Conservation (phyloP, 345 rosid genomes). For the Kandelia obovata region DNA sequence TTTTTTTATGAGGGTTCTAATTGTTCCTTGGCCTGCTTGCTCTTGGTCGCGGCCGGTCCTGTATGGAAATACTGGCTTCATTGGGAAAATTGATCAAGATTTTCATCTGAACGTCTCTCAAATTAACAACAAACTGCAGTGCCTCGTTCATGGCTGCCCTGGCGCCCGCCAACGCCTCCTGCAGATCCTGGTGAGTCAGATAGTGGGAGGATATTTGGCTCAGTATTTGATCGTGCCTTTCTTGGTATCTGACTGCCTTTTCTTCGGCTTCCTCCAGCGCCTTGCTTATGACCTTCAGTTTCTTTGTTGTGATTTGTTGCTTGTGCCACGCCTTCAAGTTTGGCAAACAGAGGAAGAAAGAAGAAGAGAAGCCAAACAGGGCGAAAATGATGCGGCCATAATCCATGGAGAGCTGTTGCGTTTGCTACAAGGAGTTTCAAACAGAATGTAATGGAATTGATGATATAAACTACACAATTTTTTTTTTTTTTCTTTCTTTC, state of each 20-base stretch:
- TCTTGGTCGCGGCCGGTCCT: background rate
- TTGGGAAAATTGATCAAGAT: slow-evolving; percentile 37
- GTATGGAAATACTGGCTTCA: slow-evolving; percentile 15
- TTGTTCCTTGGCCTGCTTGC: background rate
- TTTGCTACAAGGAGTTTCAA: no score
- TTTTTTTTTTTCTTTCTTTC: background rate
- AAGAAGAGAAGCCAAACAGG: slow-evolving; percentile 45
- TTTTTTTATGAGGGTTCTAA: background rate
- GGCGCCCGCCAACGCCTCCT: slow-evolving; percentile 43
- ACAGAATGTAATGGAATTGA: background rate
- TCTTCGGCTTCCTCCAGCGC: slow-evolving; percentile 53
- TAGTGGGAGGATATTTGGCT: slow-evolving; percentile 43
- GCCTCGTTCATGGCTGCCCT: slow-evolving; percentile 49
- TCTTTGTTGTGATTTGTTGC: slow-evolving; percentile 31
- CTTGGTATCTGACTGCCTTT: slow-evolving; percentile 41
- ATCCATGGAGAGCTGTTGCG: slow-evolving; percentile 18
- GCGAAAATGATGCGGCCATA: slow-evolving; percentile 26
- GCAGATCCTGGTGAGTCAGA: slow-evolving; percentile 41
- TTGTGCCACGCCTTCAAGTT: slow-evolving; percentile 34
- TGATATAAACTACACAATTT: background rate
- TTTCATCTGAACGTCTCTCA: slow-evolving; percentile 52
- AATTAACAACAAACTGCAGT: slow-evolving; percentile 32
- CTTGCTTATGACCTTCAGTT: slow-evolving; percentile 43
- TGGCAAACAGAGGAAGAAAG: slow-evolving; percentile 35
- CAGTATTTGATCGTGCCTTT: slow-evolving; percentile 55